Evolutionary conservation across 2,329 filamentous ascomycete species (phyloP).

Genomic region (Aureobasidium subglaciale): DNA sequence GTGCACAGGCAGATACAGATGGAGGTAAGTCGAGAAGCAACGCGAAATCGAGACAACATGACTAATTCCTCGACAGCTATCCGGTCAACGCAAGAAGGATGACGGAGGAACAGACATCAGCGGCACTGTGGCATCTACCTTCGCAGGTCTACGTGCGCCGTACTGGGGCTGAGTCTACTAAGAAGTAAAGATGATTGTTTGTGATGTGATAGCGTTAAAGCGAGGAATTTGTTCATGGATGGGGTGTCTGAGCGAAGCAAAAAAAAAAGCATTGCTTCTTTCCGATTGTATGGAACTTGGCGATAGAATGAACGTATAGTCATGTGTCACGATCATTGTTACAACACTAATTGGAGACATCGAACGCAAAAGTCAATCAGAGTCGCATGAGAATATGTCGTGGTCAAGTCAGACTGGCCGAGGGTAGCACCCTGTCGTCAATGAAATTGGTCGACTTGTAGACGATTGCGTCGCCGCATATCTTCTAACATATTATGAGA

Average conservation of each 20-base stretch:
- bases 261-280: neutral
- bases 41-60: neutral
- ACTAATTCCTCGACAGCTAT: conserved; percentile 34
- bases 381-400: too few species aligned
- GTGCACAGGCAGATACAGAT: conserved; percentile 88
- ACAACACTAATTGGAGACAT: too few species aligned
- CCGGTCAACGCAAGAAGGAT: conserved; percentile 65
- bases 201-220: conserved; percentile 11
- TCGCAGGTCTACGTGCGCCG: conserved; percentile 32
- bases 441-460: neutral
- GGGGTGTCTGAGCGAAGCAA: neutral
- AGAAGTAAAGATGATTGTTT: neutral
- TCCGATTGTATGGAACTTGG: neutral
- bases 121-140: conserved; percentile 23
- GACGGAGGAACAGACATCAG: conserved; percentile 32
- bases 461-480: too few species aligned
- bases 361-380: too few species aligned
- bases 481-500: too few species aligned
- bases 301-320: neutral
- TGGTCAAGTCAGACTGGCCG: neutral
- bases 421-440: neutral
- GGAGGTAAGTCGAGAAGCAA: conserved; percentile 45
- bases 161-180: neutral
- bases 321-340: too few species aligned
- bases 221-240: conserved; percentile 4